Evolutionary conservation across 495 filamentous ascomycete species (phyloP), one percentile per base, ranked within the genome.

Genomic region (Hyaloscypha bicolor): DNA sequence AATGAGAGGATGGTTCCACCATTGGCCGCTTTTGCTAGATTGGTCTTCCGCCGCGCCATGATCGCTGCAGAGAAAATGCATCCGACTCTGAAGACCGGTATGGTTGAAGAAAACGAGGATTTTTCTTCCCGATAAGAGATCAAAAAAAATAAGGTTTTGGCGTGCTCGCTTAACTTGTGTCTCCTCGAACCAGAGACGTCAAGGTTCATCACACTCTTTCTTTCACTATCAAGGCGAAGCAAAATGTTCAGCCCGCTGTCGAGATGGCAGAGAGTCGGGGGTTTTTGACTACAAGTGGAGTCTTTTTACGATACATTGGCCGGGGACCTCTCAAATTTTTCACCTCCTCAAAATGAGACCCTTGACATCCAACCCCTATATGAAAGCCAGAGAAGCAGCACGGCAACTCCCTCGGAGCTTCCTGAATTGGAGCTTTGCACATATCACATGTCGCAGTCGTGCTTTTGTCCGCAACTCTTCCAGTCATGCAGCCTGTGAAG

Each of bases 1-100:
- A 90, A 81, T 59, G 79, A 74, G 32, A 84, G 82, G 67, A 83
- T 68, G 60, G 62, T 51, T 9, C 64, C 63, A 29, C 66, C 60
- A 30, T 67, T 71, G 31, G 51, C 60, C 45, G 70, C 73, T 19
- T 73, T 68, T 56, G 66, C 71, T 68, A 68, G 64, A 51, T 69
- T 66, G 12, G 59, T 73, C 3, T 57, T 70, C n/a, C 56, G 57
- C 56, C 60, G 69, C 37, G 57, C 67, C 73, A 72, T 75, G 2
- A 56, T 61, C 16, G 2, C 11, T 33, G 22, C 25, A 55, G 25
- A 29, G 29, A 29, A 11, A 29, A 56, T 8, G 53, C 29, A 56
- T 56, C 30, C 21, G 53, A 11, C 9, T 56, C 29, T 56, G 29
- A 6, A 30, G 11, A 3, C 9, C 3, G 9, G 42, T 16, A 14